Percentiles rank a stretch among this genome's conserved stretches.
Evolutionary conservation across 371 early-diverging fungal genomes (phyloP).

Genomic region (Actinomortierella ambigua): DNA sequence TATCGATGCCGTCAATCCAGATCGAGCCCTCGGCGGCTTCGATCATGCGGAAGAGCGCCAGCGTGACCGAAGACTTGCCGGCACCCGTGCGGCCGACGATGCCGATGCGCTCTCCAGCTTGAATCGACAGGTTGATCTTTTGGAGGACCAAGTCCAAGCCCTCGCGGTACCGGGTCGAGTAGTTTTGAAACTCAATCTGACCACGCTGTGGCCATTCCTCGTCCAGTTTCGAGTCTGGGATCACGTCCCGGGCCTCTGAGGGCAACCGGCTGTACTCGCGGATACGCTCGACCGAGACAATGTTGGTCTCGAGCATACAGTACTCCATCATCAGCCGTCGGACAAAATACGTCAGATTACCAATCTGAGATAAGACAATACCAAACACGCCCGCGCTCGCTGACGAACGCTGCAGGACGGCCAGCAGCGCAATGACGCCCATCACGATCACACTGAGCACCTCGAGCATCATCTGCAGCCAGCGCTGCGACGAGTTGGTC

Average conservation of each 20-base stretch:
- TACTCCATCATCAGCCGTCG: slow-evolving; percentile 8
- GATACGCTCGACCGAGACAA: slow-evolving; percentile 52
- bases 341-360: slow-evolving; percentile 15
- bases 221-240: slow-evolving; percentile 44
- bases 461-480: background rate
- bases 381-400: slow-evolving; percentile 10
- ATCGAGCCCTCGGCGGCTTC: slow-evolving; percentile 54
- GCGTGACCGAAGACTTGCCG: slow-evolving; percentile 72
- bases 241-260: slow-evolving; percentile 59
- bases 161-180: slow-evolving; percentile 60
- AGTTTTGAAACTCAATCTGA: slow-evolving; percentile 54
- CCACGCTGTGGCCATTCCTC: slow-evolving; percentile 53
- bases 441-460: slow-evolving; percentile 11
- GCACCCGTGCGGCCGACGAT: slow-evolving; percentile 89
- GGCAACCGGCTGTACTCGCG: slow-evolving; percentile 44
- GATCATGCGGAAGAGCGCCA: slow-evolving; percentile 64
- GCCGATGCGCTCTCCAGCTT: slow-evolving; percentile 76
- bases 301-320: slow-evolving; percentile 37
- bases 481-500: slow-evolving; percentile 4
- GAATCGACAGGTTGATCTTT: slow-evolving; percentile 53
- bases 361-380: slow-evolving; percentile 27
- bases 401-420: slow-evolving; percentile 20
- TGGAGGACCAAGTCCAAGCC: slow-evolving; percentile 67
- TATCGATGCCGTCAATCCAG: slow-evolving; percentile 60
- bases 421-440: slow-evolving; percentile 17